These are phyloP conservation scores for Balamuthia mandrillaris DNA, from an alignment of 208 protist genomes.

Conservation along the genomic window DNA sequence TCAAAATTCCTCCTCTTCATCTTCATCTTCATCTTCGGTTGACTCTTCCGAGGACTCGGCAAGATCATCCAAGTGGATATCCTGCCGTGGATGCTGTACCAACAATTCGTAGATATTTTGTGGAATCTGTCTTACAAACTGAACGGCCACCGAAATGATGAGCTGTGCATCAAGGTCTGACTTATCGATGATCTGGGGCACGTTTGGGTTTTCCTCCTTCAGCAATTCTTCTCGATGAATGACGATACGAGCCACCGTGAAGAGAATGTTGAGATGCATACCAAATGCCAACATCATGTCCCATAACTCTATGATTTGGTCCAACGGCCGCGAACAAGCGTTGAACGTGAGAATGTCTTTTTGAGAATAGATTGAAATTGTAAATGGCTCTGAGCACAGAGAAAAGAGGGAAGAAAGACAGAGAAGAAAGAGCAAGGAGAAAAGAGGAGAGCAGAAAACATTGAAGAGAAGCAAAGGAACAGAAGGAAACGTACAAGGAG, in stretches of 20 bases:
- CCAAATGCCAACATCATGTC: conserved; percentile 75
- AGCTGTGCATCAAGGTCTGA: conserved; percentile 59
- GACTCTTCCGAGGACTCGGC: too few relatives aligned
- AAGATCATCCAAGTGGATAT: conserved; percentile 25
- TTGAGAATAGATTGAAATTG: conserved; percentile 30
- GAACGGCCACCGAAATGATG: conserved; percentile 61
- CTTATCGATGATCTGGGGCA: conserved; percentile 21
- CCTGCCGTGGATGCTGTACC: not conserved
- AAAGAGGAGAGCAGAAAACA: not conserved
- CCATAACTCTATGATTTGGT: conserved; percentile 69
- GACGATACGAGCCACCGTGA: conserved; percentile 61
- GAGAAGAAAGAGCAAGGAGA: not conserved
- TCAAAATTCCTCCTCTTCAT: too few relatives aligned
- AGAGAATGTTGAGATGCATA: conserved; percentile 66
- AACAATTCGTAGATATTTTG: conserved; percentile 55
- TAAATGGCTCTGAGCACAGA: too few relatives aligned
- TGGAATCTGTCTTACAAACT: conserved; percentile 59
- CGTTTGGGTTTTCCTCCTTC: conserved; percentile 33
- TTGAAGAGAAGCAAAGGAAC: not conserved
- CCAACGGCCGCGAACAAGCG: conserved; percentile 53
- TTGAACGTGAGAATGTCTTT: conserved; percentile 56
- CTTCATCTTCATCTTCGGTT: too few relatives aligned
- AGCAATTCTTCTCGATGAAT: conserved; percentile 45
- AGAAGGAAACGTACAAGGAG: not conserved
- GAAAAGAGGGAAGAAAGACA: too few relatives aligned